Evolutionary conservation across 805 yeast species (phyloP), one percentile per base, ranked within the genome.

Genomic region (Wickerhamiella cacticola): DNA sequence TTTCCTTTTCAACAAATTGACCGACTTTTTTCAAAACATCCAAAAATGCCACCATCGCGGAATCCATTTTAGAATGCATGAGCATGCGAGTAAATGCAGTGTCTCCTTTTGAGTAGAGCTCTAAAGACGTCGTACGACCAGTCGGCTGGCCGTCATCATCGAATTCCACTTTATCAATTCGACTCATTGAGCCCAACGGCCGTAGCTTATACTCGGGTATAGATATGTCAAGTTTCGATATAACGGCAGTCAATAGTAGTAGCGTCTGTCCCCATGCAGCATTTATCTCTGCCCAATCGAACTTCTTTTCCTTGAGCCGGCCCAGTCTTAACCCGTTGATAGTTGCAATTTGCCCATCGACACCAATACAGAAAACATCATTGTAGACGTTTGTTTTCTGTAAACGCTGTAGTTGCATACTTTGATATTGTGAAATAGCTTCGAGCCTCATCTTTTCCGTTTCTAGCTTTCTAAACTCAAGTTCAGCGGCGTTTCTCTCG

Each of bases 271-370:
- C 97, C 56, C 88, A 65, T 0, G 94, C 96, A 1, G 94, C 92
- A 59, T 87, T 88, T 38, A 86, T 80, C 56, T 88, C 97, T 48
- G 84, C 76, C 94, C 95, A 86, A 1, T 94, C 81, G 0, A 88
- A 83, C 51, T 71, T 74, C 46, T 67, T 63, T 6, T 70, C 73
- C 35, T 74, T 76, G 42, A 76, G 62, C 12, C 78, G 69, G 0
- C 97, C 97, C n/a, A 89, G 61, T 49, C 95, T 65, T 22, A 85
- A 69, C 0, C 88, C 89, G 63, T 88, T 88, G 26, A 88, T 89
- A 1, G 92, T 80, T 0, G 94, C 96, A 64, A 83, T 85, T 28
- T 76, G 75, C 4, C 89, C 92, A 52, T 83, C 85, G 53, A 80
- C 82, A 1, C 94, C 82, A 5, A 92, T 88, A 50, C 79, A 72